Evolutionary conservation across 1,284 basidiomycete genomes (phyloP).

Genomic region (Cutaneotrichosporon cutaneum): DNA sequence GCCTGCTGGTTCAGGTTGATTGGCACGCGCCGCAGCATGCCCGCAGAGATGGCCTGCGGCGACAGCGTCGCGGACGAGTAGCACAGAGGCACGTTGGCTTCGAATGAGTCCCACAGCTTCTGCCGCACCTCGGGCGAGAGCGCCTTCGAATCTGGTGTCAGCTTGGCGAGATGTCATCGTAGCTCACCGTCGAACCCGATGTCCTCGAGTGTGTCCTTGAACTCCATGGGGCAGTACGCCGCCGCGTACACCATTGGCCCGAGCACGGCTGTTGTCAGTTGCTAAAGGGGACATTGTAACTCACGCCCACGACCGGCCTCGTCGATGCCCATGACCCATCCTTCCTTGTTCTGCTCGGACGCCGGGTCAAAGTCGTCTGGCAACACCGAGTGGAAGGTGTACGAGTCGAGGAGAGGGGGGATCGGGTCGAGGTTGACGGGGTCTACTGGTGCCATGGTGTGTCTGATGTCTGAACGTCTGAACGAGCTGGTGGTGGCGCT

Average conservation of each 20-base stretch:
- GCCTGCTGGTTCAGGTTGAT: slow-evolving; percentile 91
- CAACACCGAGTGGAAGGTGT: slow-evolving; percentile 79
- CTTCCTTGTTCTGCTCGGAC: slow-evolving; percentile 59
- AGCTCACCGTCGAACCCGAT: slow-evolving; percentile 77
- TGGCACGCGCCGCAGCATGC: slow-evolving; percentile 83
- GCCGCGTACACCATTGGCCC: slow-evolving; percentile 91
- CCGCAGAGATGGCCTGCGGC: slow-evolving; percentile 84
- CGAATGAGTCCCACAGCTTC: slow-evolving; percentile 43
- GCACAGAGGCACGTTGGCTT: slow-evolving; percentile 34
- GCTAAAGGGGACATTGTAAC: slow-evolving; percentile 16
- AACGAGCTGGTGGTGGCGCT: slow-evolving; percentile 1
- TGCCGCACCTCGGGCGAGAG: slow-evolving; percentile 73
- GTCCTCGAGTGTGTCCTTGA: slow-evolving; percentile 68
- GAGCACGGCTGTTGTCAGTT: slow-evolving; percentile 17
- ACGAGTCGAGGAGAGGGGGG: slow-evolving; percentile 66
- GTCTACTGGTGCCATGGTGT: slow-evolving; percentile 24
- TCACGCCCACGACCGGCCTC: slow-evolving; percentile 87
- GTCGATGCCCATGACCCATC: slow-evolving; percentile 83
- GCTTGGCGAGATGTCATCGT: no score
- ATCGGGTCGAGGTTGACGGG: slow-evolving; percentile 58
- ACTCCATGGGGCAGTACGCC: slow-evolving; percentile 83
- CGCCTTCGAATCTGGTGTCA: slow-evolving; percentile 72
- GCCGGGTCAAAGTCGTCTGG: slow-evolving; percentile 53
- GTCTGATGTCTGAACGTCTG: no score
- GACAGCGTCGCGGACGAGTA: slow-evolving; percentile 56